These are phyloP conservation scores for Cordyceps pruinosa DNA, from an alignment of 2,329 filamentous ascomycete species.

Conservation along the genomic window DNA sequence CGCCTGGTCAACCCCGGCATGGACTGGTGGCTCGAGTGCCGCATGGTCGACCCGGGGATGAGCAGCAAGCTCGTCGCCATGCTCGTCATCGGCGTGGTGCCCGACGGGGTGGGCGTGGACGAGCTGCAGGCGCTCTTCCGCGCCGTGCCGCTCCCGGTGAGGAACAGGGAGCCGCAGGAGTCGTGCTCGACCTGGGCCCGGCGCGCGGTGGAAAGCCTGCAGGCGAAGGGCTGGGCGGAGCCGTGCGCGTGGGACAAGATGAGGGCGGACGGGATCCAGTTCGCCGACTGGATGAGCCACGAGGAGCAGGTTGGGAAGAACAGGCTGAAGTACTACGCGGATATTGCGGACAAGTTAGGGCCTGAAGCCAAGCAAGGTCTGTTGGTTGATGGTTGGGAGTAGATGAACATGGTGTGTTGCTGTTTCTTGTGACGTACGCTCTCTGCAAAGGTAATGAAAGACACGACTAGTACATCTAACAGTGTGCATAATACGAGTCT, in stretches of 20 bases:
- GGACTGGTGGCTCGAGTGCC: neutral
- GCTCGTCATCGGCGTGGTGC: neutral
- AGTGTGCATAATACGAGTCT: too few relatives aligned
- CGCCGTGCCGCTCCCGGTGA: neutral
- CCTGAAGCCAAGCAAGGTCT: too few relatives aligned
- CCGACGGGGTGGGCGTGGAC: neutral
- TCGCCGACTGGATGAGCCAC: too few relatives aligned
- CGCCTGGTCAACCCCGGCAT: neutral
- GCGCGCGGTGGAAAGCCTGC: neutral
- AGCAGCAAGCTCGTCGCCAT: neutral
- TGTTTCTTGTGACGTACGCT: too few relatives aligned
- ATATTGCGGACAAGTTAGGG: too few relatives aligned
- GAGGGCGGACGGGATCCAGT: neutral
- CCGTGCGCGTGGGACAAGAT: neutral
- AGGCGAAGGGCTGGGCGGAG: neutral
- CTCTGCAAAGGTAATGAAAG: too few relatives aligned
- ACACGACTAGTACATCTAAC: too few relatives aligned
- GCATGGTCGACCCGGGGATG: neutral
- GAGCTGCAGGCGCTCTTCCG: neutral
- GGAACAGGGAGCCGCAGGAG: neutral
- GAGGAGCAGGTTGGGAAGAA: too few relatives aligned
- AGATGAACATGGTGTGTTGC: too few relatives aligned
- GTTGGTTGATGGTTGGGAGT: too few relatives aligned
- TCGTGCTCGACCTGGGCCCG: neutral
- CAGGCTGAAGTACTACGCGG: too few relatives aligned